Evolutionary conservation across 306 rosid species (phyloP).

Genomic region (Vicia sativa): DNA sequence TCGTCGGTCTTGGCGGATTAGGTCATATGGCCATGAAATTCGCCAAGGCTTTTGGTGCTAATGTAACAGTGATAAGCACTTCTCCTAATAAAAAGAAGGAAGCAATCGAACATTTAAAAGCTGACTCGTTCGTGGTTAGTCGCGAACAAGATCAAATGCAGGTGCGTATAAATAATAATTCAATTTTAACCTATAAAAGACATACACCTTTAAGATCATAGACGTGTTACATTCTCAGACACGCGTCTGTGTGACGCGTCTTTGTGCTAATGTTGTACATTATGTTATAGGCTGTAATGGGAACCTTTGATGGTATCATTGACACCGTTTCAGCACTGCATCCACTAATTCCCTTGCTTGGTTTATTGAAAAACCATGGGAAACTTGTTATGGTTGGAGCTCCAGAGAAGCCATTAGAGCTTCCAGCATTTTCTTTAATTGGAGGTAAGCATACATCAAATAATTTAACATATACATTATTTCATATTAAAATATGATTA

Average conservation of each 20-base stretch:
- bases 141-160: constrained; percentile 47
- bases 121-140: constrained; percentile 58
- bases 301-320: constrained; percentile 57
- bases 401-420: constrained; percentile 52
- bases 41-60: constrained; percentile 59
- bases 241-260: too few species aligned
- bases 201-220: too few species aligned
- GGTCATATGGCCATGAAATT: constrained; percentile 69
- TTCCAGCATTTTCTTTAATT: constrained; percentile 42
- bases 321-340: constrained; percentile 56
- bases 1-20: constrained; percentile 66
- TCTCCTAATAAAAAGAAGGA: constrained; percentile 58
- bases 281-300: constrained; percentile 42
- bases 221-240: too few species aligned
- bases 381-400: constrained; percentile 57
- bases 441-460: constrained; percentile 27
- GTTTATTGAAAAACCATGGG: constrained; percentile 51
- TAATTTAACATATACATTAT: not conserved
- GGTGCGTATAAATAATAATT: constrained; percentile 10
- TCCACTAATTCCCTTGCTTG: constrained; percentile 47
- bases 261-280: constrained; percentile 7
- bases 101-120: constrained; percentile 50
- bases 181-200: not conserved
- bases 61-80: constrained; percentile 62
- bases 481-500: not conserved